Evolutionary conservation across 805 yeast genomes (phyloP).

Genomic region (Candida namnaoensis): DNA sequence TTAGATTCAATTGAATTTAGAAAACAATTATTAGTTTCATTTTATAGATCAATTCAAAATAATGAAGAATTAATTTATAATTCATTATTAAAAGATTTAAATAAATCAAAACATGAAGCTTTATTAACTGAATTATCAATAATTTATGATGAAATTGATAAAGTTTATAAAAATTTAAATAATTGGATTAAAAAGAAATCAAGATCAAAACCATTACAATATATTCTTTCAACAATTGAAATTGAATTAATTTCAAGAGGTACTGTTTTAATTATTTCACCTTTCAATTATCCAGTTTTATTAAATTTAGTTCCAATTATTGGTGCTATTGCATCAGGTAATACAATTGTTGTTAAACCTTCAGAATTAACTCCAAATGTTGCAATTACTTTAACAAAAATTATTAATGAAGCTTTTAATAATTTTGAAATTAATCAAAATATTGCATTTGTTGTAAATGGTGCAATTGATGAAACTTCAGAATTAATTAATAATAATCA

Average conservation of each 20-base stretch:
- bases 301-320: slow-evolving; percentile 58
- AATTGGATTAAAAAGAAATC: slow-evolving; percentile 49
- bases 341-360: slow-evolving; percentile 69
- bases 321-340: slow-evolving; percentile 84
- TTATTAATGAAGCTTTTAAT: slow-evolving; percentile 33
- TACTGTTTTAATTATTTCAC: slow-evolving; percentile 61
- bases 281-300: slow-evolving; percentile 74
- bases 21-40: slow-evolving; percentile 52
- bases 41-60: slow-evolving; percentile 58
- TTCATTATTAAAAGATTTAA: slow-evolving; percentile 61
- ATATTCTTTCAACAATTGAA: slow-evolving; percentile 17
- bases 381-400: slow-evolving; percentile 42
- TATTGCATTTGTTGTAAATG: slow-evolving; percentile 59
- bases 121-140: slow-evolving; percentile 46
- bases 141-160: slow-evolving; percentile 44
- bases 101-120: slow-evolving; percentile 58
- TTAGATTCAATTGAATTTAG: slow-evolving; percentile 47
- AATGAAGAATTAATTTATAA: slow-evolving; percentile 42
- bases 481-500: slow-evolving; percentile 44
- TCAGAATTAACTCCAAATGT: slow-evolving; percentile 65
- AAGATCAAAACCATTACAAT: background rate
- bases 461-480: slow-evolving; percentile 52
- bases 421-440: slow-evolving; percentile 34
- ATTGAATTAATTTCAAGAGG: slow-evolving; percentile 41
- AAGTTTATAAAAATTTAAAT: slow-evolving; percentile 49